phyloP scores from a whole-genome alignment of 2,329 filamentous ascomycete species.

The Colletotrichum gloeosporioides region DNA sequence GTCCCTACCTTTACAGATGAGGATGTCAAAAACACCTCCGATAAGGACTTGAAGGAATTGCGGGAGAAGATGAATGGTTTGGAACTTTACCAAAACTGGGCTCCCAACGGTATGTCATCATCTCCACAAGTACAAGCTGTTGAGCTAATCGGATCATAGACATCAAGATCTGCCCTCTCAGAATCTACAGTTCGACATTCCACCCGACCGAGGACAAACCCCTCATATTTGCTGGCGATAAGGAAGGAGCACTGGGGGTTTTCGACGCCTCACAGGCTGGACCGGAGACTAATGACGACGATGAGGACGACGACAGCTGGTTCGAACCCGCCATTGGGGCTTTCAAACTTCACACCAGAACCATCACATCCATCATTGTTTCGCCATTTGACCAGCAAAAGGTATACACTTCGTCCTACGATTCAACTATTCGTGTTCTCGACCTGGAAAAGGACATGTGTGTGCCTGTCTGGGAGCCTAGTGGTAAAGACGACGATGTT shows the following conservation, averaged over 20 bases:
- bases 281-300: conserved; percentile 62
- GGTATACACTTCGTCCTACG: conserved; percentile 88
- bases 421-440: conserved; percentile 87
- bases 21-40: conserved; percentile 79
- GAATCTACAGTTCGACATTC: conserved; percentile 86
- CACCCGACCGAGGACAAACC: conserved; percentile 88
- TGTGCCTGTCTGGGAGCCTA: conserved; percentile 80
- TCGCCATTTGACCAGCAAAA: conserved; percentile 74
- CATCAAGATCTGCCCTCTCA: conserved; percentile 89
- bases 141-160: conserved; percentile 49
- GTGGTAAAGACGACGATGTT: conserved; percentile 71
- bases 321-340: conserved; percentile 82
- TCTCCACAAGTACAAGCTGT: neutral
- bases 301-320: conserved; percentile 63
- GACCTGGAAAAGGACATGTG: conserved; percentile 83
- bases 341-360: conserved; percentile 88
- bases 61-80: conserved; percentile 79
- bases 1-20: conserved; percentile 86
- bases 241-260: conserved; percentile 87
- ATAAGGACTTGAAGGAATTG: conserved; percentile 76
- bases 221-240: conserved; percentile 91
- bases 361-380: conserved; percentile 85
- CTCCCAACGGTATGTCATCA: conserved; percentile 70
- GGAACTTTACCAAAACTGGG: conserved; percentile 82
- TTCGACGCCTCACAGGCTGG: conserved; percentile 83